A percentile compares a stretch with the other conserved stretches of the same genome.
These are phyloP conservation scores for Sclerotinia glacialis DNA, from an alignment of 2,329 filamentous ascomycete species.

Conservation along the genomic window DNA sequence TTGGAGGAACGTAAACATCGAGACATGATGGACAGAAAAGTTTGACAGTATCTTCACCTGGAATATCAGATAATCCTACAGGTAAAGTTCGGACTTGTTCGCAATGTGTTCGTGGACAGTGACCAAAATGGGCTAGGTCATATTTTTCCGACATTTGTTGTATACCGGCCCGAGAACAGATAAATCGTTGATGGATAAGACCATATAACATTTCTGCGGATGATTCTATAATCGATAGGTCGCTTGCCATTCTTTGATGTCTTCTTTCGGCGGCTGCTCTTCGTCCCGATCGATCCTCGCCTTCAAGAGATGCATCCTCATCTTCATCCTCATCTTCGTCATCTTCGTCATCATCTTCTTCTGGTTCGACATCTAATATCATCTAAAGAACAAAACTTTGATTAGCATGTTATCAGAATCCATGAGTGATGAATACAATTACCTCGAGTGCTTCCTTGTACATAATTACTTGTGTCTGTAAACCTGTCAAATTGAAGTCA, in stretches of 20 bases:
- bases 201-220: conserved; percentile 98
- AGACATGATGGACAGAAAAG: conserved; percentile 96
- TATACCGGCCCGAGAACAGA: conserved; percentile 92
- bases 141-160: conserved; percentile 99
- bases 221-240: conserved; percentile 92
- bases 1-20: conserved; percentile 95
- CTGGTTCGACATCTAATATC: conserved; percentile 97
- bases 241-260: conserved; percentile 82
- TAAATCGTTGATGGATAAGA: conserved; percentile 96
- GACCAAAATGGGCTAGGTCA: conserved; percentile 92
- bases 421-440: conserved; percentile 27
- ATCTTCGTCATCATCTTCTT: conserved; percentile 86
- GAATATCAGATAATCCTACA: conserved; percentile 90
- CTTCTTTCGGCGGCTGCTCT: conserved; percentile 61
- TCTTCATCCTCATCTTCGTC: conserved; percentile 67
- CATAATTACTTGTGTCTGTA: conserved; percentile 94
- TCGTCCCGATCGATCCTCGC: conserved; percentile 51
- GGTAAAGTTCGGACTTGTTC: conserved; percentile 86
- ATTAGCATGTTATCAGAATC: conserved; percentile 23
- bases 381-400: conserved; percentile 53
- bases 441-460: conserved; percentile 97
- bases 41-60: conserved; percentile 96
- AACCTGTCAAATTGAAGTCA: conserved; percentile 96
- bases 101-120: conserved; percentile 92
- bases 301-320: conserved; percentile 65